Base-by-base conservation (phyloP, 1,139 yeast species). In the Suhomyces bribrorum region DNA sequence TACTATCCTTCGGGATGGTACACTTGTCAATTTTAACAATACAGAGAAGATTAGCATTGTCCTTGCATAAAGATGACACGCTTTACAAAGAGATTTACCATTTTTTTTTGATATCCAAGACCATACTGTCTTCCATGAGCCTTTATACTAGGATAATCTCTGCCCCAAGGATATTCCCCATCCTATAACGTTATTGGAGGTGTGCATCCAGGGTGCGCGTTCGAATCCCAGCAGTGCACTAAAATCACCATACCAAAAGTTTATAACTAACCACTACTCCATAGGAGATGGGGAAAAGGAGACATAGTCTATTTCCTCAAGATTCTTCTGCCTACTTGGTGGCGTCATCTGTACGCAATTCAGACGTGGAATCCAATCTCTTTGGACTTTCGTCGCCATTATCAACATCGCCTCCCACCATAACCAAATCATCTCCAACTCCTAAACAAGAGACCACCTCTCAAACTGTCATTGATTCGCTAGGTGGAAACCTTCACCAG, bases 21-120 rank as follows among this genome's bases (percentile, higher is more conserved):
- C 77, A 70, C 67, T 71, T 70, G 77, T 72, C 77, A 72, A 72
- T 64, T 70, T 68, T 71, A 85, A 85, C 90, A 84, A 85, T 86
- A 86, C 95, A 86, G 95, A 86, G 95, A 86, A 85, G 94, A 86
- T 86, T 83, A 86, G 95, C 95, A 86, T 86, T 89, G 94, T 89
- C 94, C 94, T 89, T 86, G 95, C 94, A 86, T 86, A 86, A 86
- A 89, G 95, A 85, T 85, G 94, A 85, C 94, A 85, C 92, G 92
- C 94, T 83, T 79, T 84, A 82, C 89, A 85, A 85, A 85, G 94
- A 86, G 94, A 85, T 86, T 84, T 81, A 77, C 69, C 75, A 72
- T 75, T 81, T 83, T 84, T 84, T 84, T 85, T 68, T 47, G 8
- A n/a, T 20, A 20, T 20, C 11, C n/a, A n/a, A n/a, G n/a, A n/a